phyloP scores from a whole-genome alignment of 805 yeast genomes.

The Ogataea polymorpha region DNA sequence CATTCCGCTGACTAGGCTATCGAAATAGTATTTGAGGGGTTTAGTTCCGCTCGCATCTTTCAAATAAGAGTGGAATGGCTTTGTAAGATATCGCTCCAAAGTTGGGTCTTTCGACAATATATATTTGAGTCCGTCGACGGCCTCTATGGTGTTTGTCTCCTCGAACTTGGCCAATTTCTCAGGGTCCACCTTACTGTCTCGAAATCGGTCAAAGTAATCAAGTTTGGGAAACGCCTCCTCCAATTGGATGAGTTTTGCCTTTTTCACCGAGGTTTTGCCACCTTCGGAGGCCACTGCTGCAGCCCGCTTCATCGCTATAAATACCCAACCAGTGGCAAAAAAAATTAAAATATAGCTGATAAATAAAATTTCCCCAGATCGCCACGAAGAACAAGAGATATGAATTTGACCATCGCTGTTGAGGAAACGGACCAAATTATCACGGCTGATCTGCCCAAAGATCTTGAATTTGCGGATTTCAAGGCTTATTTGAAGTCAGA shows the following conservation, averaged over 20 bases:
- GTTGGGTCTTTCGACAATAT: constrained; percentile 27
- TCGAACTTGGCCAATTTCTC: neutral
- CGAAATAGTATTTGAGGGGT: constrained; percentile 35
- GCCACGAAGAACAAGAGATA: constrained; percentile 18
- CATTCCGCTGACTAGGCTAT: constrained; percentile 44
- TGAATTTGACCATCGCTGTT: constrained; percentile 53
- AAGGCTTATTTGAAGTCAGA: constrained; percentile 73
- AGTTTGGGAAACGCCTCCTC: constrained; percentile 9
- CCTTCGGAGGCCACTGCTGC: constrained; percentile 6
- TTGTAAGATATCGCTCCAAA: constrained; percentile 12
- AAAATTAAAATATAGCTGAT: neutral
- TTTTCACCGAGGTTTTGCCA: constrained; percentile 5
- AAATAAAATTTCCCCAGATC: constrained; percentile 1
- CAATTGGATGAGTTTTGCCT: constrained; percentile 6
- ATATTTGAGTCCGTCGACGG: constrained; percentile 24
- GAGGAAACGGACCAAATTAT: constrained; percentile 47
- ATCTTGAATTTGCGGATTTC: constrained; percentile 63
- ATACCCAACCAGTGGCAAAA: constrained; percentile 10
- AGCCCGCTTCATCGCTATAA: constrained; percentile 3
- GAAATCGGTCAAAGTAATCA: constrained; percentile 3
- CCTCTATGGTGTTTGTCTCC: constrained; percentile 19
- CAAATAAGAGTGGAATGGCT: constrained; percentile 13
- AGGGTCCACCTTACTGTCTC: neutral
- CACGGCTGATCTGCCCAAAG: constrained; percentile 61
- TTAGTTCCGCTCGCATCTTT: constrained; percentile 2